These are phyloP conservation scores for Steccherinum ochraceum DNA, from an alignment of 768 basidiomycete species.

Conservation along the genomic window DNA sequence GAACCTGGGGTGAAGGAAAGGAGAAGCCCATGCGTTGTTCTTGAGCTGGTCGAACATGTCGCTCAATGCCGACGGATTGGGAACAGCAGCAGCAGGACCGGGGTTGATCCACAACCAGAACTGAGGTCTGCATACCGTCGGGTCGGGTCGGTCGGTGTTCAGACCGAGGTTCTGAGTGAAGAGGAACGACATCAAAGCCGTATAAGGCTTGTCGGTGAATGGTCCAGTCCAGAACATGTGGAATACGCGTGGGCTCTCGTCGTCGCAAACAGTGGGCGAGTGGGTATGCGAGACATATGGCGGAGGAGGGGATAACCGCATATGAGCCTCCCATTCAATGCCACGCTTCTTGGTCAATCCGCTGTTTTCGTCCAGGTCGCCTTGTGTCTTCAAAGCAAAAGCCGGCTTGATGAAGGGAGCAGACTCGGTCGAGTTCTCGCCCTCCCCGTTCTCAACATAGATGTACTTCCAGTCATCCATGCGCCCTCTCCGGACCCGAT, in stretches of 20 bases:
- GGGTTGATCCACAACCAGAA: conserved; percentile 99
- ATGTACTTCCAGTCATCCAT: conserved; percentile 86
- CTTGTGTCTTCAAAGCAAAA: conserved; percentile 23
- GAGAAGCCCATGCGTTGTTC: conserved; percentile 88
- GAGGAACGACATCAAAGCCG: conserved; percentile 89
- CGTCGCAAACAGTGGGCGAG: conserved; percentile 60
- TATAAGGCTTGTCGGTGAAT: conserved; percentile 98
- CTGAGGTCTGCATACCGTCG: conserved; percentile 73
- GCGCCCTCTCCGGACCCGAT: conserved; percentile 65
- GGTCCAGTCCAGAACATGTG: conserved; percentile 99
- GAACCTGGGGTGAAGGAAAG: conserved; percentile 91
- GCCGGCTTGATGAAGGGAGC: conserved; percentile 21
- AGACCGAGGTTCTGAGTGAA: conserved; percentile 93
- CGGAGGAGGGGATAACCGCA: conserved; percentile 44
- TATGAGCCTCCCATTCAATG: conserved; percentile 53
- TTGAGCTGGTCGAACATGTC: conserved; percentile 84
- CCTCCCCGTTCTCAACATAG: conserved; percentile 58
- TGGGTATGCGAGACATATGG: conserved; percentile 44
- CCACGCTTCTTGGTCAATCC: conserved; percentile 55
- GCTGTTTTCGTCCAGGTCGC: conserved; percentile 38
- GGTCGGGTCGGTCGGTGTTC: conserved; percentile 48
- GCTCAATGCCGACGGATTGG: conserved; percentile 71
- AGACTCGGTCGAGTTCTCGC: conserved; percentile 32
- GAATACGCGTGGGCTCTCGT: conserved; percentile 74
- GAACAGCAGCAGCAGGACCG: conserved; percentile 87